These are phyloP conservation scores for Ashbya aceris DNA, from an alignment of 1,139 yeast genomes.

Conservation along the genomic window DNA sequence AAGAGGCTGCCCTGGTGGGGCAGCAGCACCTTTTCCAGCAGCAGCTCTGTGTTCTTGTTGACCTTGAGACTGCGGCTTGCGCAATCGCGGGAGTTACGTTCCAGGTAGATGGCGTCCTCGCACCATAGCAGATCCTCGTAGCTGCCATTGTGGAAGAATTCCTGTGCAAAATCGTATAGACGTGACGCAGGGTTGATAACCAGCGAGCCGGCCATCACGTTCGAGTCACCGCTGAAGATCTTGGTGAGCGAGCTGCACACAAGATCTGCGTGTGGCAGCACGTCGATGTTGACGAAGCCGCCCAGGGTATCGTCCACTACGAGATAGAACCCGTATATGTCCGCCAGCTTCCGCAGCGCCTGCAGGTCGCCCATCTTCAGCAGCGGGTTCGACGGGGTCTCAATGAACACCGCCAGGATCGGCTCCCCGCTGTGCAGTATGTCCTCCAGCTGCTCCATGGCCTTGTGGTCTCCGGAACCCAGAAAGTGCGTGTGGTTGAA, in stretches of 20 bases:
- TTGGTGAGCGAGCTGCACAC: constrained; percentile 84
- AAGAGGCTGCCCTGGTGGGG: constrained; percentile 38
- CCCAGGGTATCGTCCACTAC: constrained; percentile 94
- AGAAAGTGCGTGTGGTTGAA: constrained; percentile 85
- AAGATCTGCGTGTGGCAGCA: constrained; percentile 73
- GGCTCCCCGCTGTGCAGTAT: constrained; percentile 53
- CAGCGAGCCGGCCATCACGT: constrained; percentile 90
- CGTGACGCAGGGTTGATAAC: constrained; percentile 63
- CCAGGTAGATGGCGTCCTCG: constrained; percentile 87
- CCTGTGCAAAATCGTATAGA: constrained; percentile 44
- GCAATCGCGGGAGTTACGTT: constrained; percentile 88
- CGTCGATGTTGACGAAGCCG: constrained; percentile 75
- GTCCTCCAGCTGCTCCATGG: constrained; percentile 56
- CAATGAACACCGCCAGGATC: constrained; percentile 69
- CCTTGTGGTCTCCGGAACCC: constrained; percentile 72
- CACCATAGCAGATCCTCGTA: constrained; percentile 80
- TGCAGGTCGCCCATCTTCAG: constrained; percentile 71
- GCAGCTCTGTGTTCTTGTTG: constrained; percentile 54
- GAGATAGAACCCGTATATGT: constrained; percentile 61
- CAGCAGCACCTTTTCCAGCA: constrained; percentile 41
- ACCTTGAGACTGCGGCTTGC: constrained; percentile 56
- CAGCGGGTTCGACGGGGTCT: constrained; percentile 89
- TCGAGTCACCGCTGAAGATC: constrained; percentile 88
- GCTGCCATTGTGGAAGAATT: constrained; percentile 36
- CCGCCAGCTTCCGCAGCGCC: constrained; percentile 55